phyloP scores from a whole-genome alignment of 495 filamentous ascomycete genomes.

The Aspergillus leporis region DNA sequence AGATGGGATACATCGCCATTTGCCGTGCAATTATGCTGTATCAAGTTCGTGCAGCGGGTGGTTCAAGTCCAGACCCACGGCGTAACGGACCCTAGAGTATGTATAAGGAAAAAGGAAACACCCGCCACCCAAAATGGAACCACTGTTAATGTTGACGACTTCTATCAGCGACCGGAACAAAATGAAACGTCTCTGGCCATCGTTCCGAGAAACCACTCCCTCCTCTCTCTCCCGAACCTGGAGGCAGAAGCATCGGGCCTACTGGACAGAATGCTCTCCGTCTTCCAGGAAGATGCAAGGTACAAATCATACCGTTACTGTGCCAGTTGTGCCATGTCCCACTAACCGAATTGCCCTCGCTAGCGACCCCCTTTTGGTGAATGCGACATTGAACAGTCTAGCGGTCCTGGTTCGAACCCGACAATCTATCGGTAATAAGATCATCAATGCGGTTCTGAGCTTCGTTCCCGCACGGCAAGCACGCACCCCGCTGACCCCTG shows the following conservation, averaged over 20 bases:
- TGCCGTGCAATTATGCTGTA: slow-evolving; percentile 84
- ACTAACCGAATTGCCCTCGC: neutral
- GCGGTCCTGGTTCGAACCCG: slow-evolving; percentile 77
- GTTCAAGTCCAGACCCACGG: slow-evolving; percentile 89
- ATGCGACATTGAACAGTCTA: slow-evolving; percentile 87
- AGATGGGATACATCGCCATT: slow-evolving; percentile 82
- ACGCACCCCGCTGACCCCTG: slow-evolving; percentile 73
- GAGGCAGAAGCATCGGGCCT: slow-evolving; percentile 91
- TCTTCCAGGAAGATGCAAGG: slow-evolving; percentile 84
- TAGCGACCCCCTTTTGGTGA: slow-evolving; percentile 87
- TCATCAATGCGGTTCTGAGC: slow-evolving; percentile 78
- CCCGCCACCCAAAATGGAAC: neutral
- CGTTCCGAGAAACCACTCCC: slow-evolving; percentile 77
- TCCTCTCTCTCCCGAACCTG: slow-evolving; percentile 73
- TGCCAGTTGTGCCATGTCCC: neutral
- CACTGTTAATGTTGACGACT: slow-evolving; percentile 26
- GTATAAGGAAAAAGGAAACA: slow-evolving; percentile 24
- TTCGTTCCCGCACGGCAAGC: slow-evolving; percentile 87
- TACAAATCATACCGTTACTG: slow-evolving; percentile 30
- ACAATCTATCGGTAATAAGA: slow-evolving; percentile 77
- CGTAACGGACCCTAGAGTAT: slow-evolving; percentile 79
- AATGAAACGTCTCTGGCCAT: slow-evolving; percentile 85
- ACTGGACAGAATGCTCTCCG: slow-evolving; percentile 82
- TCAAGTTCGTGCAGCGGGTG: slow-evolving; percentile 94
- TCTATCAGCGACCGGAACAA: slow-evolving; percentile 68